These are phyloP conservation scores for Kalaharituber pfeilii DNA, from an alignment of 2,329 filamentous ascomycete species.

Conservation along the genomic window DNA sequence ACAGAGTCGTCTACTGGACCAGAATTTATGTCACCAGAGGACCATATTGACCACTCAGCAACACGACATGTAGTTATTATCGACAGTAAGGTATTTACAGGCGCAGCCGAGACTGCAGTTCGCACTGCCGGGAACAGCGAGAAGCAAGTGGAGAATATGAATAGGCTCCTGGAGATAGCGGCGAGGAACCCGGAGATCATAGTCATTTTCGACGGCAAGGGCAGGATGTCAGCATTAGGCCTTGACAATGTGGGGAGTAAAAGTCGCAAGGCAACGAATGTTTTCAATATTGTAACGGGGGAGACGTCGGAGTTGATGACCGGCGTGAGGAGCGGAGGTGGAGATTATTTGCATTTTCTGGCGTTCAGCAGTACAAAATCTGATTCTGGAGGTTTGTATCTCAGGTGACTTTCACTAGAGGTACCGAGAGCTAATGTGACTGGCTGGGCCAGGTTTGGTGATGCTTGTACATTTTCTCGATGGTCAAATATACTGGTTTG, in stretches of 20 bases:
- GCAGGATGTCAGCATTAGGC: constrained; percentile 82
- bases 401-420: constrained; percentile 24
- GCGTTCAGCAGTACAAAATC: constrained; percentile 1
- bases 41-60: constrained; percentile 1
- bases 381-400: constrained; percentile 8
- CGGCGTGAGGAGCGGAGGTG: constrained; percentile 11
- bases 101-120: constrained; percentile 59
- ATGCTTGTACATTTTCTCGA: constrained; percentile 72
- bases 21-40: constrained; percentile 12
- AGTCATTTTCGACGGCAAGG: constrained; percentile 64
- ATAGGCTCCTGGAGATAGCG: constrained; percentile 71
- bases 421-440: constrained; percentile 28
- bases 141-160: constrained; percentile 53
- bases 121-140: constrained; percentile 41
- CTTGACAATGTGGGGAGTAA: constrained; percentile 70
- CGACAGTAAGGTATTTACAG: constrained; percentile 60
- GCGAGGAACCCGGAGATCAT: constrained; percentile 77
- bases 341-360: constrained; percentile 12
- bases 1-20: constrained; percentile 17
- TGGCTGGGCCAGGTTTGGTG: constrained; percentile 17
- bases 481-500: constrained; percentile 66
- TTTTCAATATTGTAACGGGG: constrained; percentile 77
- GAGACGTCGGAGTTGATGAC: constrained; percentile 28
- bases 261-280: constrained; percentile 43
- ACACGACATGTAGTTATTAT: constrained; percentile 59